Evolutionary conservation across 805 yeast species (phyloP).

Genomic region (Lipomyces yamanashiensis): DNA sequence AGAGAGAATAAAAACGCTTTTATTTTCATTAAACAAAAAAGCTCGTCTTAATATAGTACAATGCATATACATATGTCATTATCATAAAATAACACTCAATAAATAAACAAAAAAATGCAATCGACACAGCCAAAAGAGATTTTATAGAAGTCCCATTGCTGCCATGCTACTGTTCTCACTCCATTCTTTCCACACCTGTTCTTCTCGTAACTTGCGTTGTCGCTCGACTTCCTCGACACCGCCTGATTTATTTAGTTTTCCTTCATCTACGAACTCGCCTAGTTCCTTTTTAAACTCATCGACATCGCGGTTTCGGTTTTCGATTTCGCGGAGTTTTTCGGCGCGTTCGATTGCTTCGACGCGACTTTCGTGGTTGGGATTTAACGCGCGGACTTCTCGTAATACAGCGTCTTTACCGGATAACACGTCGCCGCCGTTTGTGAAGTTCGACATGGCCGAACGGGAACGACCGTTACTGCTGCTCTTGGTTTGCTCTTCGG

Average conservation of each 20-base stretch:
- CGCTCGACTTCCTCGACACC: slow-evolving; percentile 88
- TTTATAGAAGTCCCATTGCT: neutral
- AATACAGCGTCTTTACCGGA: slow-evolving; percentile 67
- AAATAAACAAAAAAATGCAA: neutral
- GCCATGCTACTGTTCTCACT: slow-evolving; percentile 21
- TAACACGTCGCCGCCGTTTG: slow-evolving; percentile 48
- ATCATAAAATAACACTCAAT: neutral
- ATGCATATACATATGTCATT: too few relatives aligned
- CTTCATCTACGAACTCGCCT: slow-evolving; percentile 79
- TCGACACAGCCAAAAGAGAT: neutral
- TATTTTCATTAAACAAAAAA: too few relatives aligned
- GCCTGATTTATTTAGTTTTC: slow-evolving; percentile 77
- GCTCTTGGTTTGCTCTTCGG: slow-evolving; percentile 62
- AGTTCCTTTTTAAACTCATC: slow-evolving; percentile 84
- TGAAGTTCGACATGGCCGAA: slow-evolving; percentile 45
- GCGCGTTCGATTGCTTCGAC: slow-evolving; percentile 89
- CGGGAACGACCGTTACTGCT: slow-evolving; percentile 11
- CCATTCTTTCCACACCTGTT: slow-evolving; percentile 62
- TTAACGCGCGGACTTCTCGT: slow-evolving; percentile 74
- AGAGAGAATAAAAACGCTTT: too few relatives aligned
- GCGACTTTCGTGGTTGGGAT: slow-evolving; percentile 83
- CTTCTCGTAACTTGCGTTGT: slow-evolving; percentile 67
- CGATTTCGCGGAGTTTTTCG: slow-evolving; percentile 76
- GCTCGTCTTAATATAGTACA: too few relatives aligned
- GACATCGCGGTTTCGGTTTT: slow-evolving; percentile 58